These are phyloP conservation scores for Casuarina equisetifolia DNA, from an alignment of 306 rosid genomes.

Conservation along the genomic window DNA sequence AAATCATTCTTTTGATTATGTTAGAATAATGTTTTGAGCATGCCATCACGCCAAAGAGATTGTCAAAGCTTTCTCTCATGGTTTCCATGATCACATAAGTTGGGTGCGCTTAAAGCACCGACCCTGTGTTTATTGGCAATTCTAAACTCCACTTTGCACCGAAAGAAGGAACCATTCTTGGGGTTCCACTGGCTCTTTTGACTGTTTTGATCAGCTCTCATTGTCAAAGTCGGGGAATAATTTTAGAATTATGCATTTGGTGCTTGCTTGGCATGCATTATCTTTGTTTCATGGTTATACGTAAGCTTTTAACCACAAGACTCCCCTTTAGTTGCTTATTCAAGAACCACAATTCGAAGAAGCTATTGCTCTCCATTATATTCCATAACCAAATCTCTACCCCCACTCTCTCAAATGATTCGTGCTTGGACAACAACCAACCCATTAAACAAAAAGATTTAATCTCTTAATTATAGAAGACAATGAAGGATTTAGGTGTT, in stretches of 20 bases:
- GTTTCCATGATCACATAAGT: constrained; percentile 34
- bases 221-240: background rate
- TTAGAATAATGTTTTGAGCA: constrained; percentile 30
- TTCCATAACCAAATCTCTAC: constrained; percentile 33
- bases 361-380: constrained; percentile 23
- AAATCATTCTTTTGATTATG: background rate
- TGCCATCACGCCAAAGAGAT: constrained; percentile 25
- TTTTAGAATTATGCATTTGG: constrained; percentile 6
- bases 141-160: constrained; percentile 38
- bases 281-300: constrained; percentile 24
- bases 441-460: constrained; percentile 27
- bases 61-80: constrained; percentile 38
- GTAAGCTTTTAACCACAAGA: constrained; percentile 43
- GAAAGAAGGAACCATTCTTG: constrained; percentile 27
- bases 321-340: constrained; percentile 29
- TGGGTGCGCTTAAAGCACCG: constrained; percentile 45
- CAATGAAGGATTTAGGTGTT: constrained; percentile 36
- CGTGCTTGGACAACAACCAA: constrained; percentile 43
- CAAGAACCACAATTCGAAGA: constrained; percentile 28
- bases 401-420: constrained; percentile 33
- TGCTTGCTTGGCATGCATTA: constrained; percentile 37
- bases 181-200: constrained; percentile 27
- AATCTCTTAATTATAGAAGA: constrained; percentile 34
- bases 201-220: background rate
- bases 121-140: constrained; percentile 21